Percentiles rank a stretch among this genome's conserved stretches.
Evolutionary conservation across 225 moss, liverwort and hornwort species (phyloP).

Genomic region (Neckera pumila): DNA sequence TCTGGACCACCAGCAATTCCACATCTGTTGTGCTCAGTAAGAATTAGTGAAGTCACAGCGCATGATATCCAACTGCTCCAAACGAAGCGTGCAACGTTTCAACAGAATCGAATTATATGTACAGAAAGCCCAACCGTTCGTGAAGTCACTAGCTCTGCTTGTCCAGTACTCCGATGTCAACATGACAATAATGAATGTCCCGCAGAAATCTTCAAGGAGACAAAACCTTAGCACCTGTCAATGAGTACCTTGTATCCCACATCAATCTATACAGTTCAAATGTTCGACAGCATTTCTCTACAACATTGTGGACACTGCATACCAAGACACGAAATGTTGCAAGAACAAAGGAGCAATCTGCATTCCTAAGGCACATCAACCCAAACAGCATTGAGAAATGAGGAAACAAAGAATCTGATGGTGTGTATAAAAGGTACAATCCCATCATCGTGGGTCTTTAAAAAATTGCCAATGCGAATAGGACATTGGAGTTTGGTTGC

Average conservation of each 20-base stretch:
- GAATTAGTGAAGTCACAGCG: not conserved
- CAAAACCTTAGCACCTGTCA: too few species aligned
- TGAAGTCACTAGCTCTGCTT: not conserved
- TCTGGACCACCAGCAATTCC: not conserved
- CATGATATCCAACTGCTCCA: not conserved
- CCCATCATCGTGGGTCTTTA: not conserved
- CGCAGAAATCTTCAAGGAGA: not conserved
- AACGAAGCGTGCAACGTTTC: not conserved
- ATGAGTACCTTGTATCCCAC: not conserved
- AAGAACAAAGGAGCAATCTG: not conserved
- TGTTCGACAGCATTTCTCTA: not conserved
- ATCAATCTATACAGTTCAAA: not conserved
- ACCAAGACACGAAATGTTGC: not conserved
- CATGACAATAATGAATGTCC: not conserved
- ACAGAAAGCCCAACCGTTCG: not conserved
- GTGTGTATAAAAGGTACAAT: not conserved
- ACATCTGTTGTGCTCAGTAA: too few species aligned
- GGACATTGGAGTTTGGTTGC: constrained; percentile 17
- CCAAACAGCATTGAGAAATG: not conserved
- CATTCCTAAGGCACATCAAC: not conserved
- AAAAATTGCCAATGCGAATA: not conserved
- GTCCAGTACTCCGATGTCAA: not conserved
- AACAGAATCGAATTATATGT: not conserved
- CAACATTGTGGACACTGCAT: not conserved
- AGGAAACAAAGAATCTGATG: not conserved